Base-by-base conservation (phyloP, 192 early-diverging fungal genomes). In the Pilobolus umbonatus region DNA sequence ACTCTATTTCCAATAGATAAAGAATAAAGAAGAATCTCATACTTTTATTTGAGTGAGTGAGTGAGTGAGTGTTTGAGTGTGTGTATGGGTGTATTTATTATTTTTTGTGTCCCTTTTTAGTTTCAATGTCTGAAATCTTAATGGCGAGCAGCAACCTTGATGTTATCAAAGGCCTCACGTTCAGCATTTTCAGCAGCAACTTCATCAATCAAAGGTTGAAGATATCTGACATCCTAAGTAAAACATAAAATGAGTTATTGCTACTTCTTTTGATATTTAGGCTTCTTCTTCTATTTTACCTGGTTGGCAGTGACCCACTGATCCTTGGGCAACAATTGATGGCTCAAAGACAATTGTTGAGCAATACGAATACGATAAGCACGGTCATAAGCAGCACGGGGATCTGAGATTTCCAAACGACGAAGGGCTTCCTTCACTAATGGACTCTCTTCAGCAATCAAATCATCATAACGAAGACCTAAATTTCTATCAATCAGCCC, bases 381-480 rank as follows among this genome's bases (percentile, higher is more conserved):
- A 65, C 96, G 88, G 53, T 77, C 82, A 55, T 90, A 78, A 24
- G 65, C 61, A 47, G 88, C 90, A 32, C 43, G 49, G 24, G 70
- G 70, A 24, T 62, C 44, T 11, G 81, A 51, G 22, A 80, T 79
- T 50, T 82, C 72, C 17, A 98, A 79, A 21, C 94, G 87, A 62
- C 81, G 74, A 42, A 96, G 68, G 4, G 95, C 94, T 68, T 91
- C 89, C 60, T 83, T 74, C 39, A 93, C 85, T 44, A 92, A 75
- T 24, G 81, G 79, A 46, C 75, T 88, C 74, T 98, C 93, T 43
- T 94, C 91, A 29, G 77, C 79, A 72, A 95, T 76, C 44, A 98
- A 72, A 73, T 96, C 95, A 79, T 98, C 95, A 65, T 87, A 90
- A 51, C 81, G 79, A 43, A 98, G 77, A 60, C 95, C 95, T 88